Base-by-base conservation (phyloP, 352 stramenopile species). In the Aphanomyces cochlioides region DNA sequence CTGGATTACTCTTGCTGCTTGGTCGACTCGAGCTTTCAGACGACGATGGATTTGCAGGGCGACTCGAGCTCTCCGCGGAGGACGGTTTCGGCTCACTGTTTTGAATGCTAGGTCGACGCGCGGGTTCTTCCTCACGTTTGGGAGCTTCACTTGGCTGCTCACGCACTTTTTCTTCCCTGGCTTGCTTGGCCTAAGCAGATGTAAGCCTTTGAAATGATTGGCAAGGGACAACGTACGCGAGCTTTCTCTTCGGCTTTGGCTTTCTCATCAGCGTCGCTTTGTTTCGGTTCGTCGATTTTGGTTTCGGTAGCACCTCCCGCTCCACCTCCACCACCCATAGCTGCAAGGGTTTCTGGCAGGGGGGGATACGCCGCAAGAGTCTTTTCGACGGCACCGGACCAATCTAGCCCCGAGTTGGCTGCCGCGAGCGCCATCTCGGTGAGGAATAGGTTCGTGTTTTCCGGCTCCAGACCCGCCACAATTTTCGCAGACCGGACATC, bases 391-490 rank as follows among this genome's bases (percentile, higher is more conserved):
- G 86, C 84, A 17, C 80, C 80, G 3, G 63, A 69, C 82, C 85
- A 95, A 67, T 93, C 82, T 10, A 91, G 75, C 28, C 81, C 82
- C 21, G 76, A 56, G 71, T 92, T 81, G 41, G 78, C 78, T 17
- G 85, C 84, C 0, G 77, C 83, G 34, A 77, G 74, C 3, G 83
- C 88, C 37, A 96, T 75, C 6, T 78, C 79, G 63, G 90, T 85
- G 13, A 96, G 74, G 47, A 95, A 79, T 8, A 90, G 10, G 66
- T 95, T 95, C 34, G 88, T 96, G 75, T 91, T 92, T 71, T 95
- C 85, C 3, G 87, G 71, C 66, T 96, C 88, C 37, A 92, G 77
- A 0, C 88, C 88, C 1, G 86, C 87, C 60, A 96, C 86, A 75
- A 96, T 90, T 79, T 96, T 95, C 67, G 81, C 77, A 3, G 86